Base-by-base conservation (phyloP, 1,139 yeast genomes). In the Yamadazyma sp. region DNA sequence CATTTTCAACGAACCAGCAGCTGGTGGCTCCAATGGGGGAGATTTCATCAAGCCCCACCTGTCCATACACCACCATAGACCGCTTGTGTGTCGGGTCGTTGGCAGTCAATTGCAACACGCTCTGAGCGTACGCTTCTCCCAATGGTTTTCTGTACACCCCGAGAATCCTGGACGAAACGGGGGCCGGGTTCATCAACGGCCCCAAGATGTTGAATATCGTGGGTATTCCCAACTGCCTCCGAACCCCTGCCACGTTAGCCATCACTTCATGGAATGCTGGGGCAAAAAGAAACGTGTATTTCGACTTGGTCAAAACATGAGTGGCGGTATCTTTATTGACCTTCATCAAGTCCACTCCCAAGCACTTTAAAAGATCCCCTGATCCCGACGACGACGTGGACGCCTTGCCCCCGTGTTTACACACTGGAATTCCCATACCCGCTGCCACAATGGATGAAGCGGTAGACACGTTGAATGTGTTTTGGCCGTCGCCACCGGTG, bases 401-500 rank as follows among this genome's bases (percentile, higher is more conserved):
- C 0, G 98, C 97, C 54, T 92, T 92, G 17, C 97, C 97, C 17
- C 98, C 98, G 58, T 92, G 98, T 54, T 76, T 90, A 59, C 96
- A 87, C 13, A 90, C 82, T 18, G 78, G 76, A 35, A 89, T 61
- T 1, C 89, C 89, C 70, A 87, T 84, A 4, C 98, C 98, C 0
- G 97, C 87, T 1, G 90, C 95, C 4, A 92, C 89, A 37, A 92
- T 88, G 0, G 97, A 97, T 1, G 97, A 73, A 1, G 97, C 87
- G 0, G 98, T 92, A 7, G 96, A 86, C 1, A 92, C 98, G 55
- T 92, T 92, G 64, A 92, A 92, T 0, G 98, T 92, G 57, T 92
- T 84, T 57, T 92, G 96, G 3, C 97, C 96, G 56, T 92, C 98
- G 6, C 98, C 98, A 21, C 98, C 98, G 0, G 98, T 92, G 1